These are phyloP conservation scores for Thinopyrum elongatum DNA, from an alignment of 176 grass and related monocot species.

Conservation along the genomic window DNA sequence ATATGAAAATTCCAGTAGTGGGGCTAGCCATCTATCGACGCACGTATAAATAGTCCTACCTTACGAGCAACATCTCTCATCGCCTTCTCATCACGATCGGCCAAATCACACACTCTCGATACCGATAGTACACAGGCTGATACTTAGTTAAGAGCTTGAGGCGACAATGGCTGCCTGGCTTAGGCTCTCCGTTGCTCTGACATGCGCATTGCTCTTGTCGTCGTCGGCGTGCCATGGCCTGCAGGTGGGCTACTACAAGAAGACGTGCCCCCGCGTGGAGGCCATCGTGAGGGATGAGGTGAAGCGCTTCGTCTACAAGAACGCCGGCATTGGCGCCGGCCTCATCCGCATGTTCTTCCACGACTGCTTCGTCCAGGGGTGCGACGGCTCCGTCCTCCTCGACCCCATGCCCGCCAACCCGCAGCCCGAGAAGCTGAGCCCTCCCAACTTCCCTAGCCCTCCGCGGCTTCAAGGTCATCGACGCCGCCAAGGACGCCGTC, in stretches of 20 bases:
- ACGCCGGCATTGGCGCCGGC: background rate
- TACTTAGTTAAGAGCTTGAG: background rate
- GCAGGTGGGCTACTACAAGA: conserved; percentile 8
- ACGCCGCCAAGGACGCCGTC: conserved; percentile 25
- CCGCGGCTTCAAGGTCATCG: conserved; percentile 43
- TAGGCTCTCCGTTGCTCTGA: background rate
- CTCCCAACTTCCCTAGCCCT: conserved; percentile 19
- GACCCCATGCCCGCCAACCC: background rate
- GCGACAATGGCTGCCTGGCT: background rate
- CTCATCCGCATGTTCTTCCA: conserved; percentile 69
- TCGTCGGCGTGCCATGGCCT: background rate
- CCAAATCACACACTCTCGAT: background rate
- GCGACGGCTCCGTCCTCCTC: background rate
- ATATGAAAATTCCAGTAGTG: no score
- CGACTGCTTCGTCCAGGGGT: conserved; percentile 60
- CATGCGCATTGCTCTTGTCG: background rate
- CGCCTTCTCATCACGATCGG: background rate
- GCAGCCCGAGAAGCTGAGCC: background rate
- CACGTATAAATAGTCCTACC: background rate
- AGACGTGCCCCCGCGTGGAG: background rate
- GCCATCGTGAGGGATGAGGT: background rate
- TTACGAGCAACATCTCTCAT: background rate
- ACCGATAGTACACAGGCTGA: background rate
- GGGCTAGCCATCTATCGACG: no score
- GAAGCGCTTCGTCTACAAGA: conserved; percentile 5